Evolutionary conservation across 116 monocot species (phyloP).

Genomic region (Papilionanthe hybrid): DNA sequence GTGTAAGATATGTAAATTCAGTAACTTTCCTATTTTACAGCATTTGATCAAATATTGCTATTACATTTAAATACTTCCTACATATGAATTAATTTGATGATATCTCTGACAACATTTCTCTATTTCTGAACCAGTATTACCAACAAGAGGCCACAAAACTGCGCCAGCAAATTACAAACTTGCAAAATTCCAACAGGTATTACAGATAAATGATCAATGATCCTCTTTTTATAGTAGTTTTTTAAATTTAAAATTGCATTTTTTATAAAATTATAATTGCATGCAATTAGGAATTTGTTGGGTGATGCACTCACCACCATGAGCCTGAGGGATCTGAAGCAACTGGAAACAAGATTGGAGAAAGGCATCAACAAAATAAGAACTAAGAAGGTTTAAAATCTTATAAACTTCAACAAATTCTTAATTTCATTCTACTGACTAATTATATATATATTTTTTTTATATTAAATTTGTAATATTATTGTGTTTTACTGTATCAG

Average conservation of each 20-base stretch:
- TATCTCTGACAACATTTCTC: background rate
- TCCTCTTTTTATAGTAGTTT: background rate
- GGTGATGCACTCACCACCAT: conserved; percentile 37
- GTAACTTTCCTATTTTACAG: no score
- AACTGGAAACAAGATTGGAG: conserved; percentile 44
- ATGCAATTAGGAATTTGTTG: conserved; percentile 27
- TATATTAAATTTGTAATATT: background rate
- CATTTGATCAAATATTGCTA: no score
- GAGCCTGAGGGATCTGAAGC: conserved; percentile 39
- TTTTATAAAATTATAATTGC: background rate
- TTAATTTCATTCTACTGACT: background rate
- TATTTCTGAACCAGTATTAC: conserved; percentile 17
- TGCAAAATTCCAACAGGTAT: conserved; percentile 51
- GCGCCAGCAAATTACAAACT: conserved; percentile 43
- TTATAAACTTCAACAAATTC: background rate
- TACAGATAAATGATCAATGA: background rate
- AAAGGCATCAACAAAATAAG: conserved; percentile 50
- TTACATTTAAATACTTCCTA: background rate
- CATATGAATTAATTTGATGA: background rate
- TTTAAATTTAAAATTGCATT: background rate
- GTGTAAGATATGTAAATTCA: no score
- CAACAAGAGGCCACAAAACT: conserved; percentile 52
- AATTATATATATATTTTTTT: background rate
- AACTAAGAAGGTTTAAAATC: conserved; percentile 34
- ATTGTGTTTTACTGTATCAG: conserved; percentile 18